Conservation (phyloP, 768 basidiomycete genomes). For the Pleurotus sapidus region DNA sequence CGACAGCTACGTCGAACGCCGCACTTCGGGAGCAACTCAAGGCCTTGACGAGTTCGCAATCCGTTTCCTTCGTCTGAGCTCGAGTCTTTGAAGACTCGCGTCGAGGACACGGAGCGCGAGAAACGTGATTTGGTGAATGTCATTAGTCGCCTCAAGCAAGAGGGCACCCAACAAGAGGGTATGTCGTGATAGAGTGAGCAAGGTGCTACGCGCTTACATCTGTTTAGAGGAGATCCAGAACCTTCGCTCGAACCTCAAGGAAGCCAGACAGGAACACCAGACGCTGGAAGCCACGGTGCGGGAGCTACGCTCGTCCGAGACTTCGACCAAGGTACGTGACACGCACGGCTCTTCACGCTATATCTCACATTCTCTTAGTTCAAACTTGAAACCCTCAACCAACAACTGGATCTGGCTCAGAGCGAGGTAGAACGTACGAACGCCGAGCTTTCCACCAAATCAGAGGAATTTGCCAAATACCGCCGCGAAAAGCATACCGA, state of each 20-base stretch:
- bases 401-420: constrained; percentile 77
- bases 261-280: constrained; percentile 73
- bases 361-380: constrained; percentile 46
- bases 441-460: constrained; percentile 65
- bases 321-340: constrained; percentile 58
- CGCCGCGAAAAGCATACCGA: constrained; percentile 81
- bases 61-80: constrained; percentile 65
- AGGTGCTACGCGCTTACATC: constrained; percentile 9
- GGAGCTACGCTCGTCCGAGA: constrained; percentile 71
- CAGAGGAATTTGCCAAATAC: constrained; percentile 82
- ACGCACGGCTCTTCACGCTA: background rate
- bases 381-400: constrained; percentile 79
- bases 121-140: constrained; percentile 87
- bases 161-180: constrained; percentile 76
- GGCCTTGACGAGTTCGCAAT: constrained; percentile 53
- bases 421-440: constrained; percentile 72
- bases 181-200: constrained; percentile 14
- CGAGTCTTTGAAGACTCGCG: constrained; percentile 52
- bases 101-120: constrained; percentile 82
- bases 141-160: constrained; percentile 79
- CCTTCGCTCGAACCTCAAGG: constrained; percentile 66
- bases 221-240: constrained; percentile 66
- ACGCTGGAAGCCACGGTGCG: constrained; percentile 63
- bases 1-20: constrained; percentile 41
- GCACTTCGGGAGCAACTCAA: constrained; percentile 55